Evolutionary conservation across 108 stramenopile genomes (phyloP), one percentile per base, ranked within the genome.

Genomic region (Cyclotella cryptica): DNA sequence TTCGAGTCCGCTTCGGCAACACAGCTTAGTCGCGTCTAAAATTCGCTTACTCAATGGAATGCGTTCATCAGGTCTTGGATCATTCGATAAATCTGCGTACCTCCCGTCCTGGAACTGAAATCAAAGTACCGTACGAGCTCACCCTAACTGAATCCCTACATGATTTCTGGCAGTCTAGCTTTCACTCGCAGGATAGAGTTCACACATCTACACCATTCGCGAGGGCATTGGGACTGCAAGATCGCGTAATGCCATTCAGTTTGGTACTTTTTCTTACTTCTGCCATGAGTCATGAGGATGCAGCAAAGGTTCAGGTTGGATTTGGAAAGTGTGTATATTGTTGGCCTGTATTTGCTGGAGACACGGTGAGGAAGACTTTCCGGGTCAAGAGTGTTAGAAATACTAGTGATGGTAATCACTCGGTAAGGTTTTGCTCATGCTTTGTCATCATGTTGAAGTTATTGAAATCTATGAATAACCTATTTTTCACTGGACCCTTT

Each of bases 181-280:
- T 96, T 78, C 88, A 91, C 81, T 81, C 88, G 10, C 93, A 96
- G 69, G 91, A 94, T 77, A 75, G 96, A 57, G 90, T 96, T 55
- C 88, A 92, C 80, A 93, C 96, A 44, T 89, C 88, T 19, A 89
- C 90, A 9, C 93, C 96, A n/a, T 96, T 94, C 74, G 92, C 93
- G 10, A 84, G 96, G 29, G 79, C 78, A 26, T 74, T 96, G 35
- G 93, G 92, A 21, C 84, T 96, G 13, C 92, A 96, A 83, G 93
- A 96, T 77, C 77, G 89, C 66, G 88, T 93, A 10, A 79, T 94
- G 60, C 61, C 63, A 39, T 62, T 63, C 43, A 63, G 54, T 53
- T 71, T 62, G 49, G 51, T 60, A 1, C 64, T 55, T 15, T 96
- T 94, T 78, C 74, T 96, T 67, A 80, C 91, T 3, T 73, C 79